These are phyloP conservation scores for Asterophora parasitica DNA, from an alignment of 768 basidiomycete genomes.

Conservation along the genomic window DNA sequence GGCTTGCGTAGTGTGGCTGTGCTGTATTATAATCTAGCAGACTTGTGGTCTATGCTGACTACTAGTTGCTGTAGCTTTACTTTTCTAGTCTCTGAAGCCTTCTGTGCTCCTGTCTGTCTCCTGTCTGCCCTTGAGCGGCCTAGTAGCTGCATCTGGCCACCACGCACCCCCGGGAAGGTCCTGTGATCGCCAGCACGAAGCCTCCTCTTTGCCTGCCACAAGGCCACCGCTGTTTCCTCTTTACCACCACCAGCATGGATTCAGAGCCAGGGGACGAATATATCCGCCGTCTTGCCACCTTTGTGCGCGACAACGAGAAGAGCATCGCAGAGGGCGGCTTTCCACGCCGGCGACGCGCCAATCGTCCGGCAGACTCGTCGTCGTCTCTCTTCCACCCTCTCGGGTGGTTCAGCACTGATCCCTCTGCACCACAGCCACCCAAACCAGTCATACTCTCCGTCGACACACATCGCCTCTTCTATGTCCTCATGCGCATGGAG, in stretches of 20 bases:
- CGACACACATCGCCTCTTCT: constrained; percentile 83
- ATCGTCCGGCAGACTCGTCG: constrained; percentile 24
- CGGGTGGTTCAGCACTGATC: constrained; percentile 48
- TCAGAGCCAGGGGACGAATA: constrained; percentile 71
- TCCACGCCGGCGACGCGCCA: constrained; percentile 43
- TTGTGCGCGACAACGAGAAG: constrained; percentile 68
- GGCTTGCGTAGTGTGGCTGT: constrained; percentile 16
- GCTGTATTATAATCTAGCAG: constrained; percentile 4
- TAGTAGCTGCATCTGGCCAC: neutral
- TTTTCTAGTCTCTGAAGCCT: neutral
- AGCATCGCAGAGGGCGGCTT: constrained; percentile 64
- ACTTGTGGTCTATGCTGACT: no score
- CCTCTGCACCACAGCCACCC: constrained; percentile 27
- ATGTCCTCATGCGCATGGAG: constrained; percentile 82
- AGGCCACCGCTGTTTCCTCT: constrained; percentile 13
- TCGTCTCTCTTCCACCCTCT: constrained; percentile 55
- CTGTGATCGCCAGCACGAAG: constrained; percentile 7
- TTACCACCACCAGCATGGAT: constrained; percentile 25
- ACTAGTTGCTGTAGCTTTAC: neutral
- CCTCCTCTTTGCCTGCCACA: constrained; percentile 10
- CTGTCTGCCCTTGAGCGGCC: neutral
- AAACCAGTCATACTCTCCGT: constrained; percentile 64
- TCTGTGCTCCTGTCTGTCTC: neutral
- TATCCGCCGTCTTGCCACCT: constrained; percentile 61
- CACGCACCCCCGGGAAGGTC: constrained; percentile 4